A percentile compares a stretch with the other conserved stretches of the same genome.
These are phyloP conservation scores for Erysiphe neolycopersici DNA, from an alignment of 2,329 filamentous ascomycete genomes.

Conservation along the genomic window DNA sequence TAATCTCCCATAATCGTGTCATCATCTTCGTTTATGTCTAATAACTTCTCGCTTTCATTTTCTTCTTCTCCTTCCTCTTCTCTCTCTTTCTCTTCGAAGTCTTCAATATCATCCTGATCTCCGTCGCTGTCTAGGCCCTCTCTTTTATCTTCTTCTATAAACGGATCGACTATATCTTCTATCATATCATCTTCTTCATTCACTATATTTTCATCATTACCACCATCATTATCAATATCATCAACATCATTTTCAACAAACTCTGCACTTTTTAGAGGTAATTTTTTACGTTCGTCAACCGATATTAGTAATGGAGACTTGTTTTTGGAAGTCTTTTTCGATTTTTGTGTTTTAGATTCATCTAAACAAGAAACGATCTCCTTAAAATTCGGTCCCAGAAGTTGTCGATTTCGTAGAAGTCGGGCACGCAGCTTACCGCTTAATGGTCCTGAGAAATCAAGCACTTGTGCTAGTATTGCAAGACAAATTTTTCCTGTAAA, in stretches of 20 bases:
- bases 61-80: constrained; percentile 21
- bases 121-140: constrained; percentile 9
- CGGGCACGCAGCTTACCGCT: constrained; percentile 40
- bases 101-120: constrained; percentile 14
- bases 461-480: constrained; percentile 44
- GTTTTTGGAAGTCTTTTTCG: constrained; percentile 15
- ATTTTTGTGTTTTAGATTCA: constrained; percentile 27
- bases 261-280: constrained; percentile 14
- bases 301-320: no score
- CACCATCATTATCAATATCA: constrained; percentile 11
- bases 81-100: neutral
- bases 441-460: constrained; percentile 35
- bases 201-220: constrained; percentile 22
- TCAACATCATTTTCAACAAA: constrained; percentile 9
- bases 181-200: constrained; percentile 17
- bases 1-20: constrained; percentile 20
- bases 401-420: constrained; percentile 52
- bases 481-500: constrained; percentile 66
- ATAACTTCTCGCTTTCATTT: constrained; percentile 23
- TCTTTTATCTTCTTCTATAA: constrained; percentile 18
- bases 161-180: neutral
- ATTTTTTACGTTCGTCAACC: constrained; percentile 20
- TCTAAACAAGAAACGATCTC: constrained; percentile 65
- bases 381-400: constrained; percentile 62
- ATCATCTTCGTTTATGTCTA: constrained; percentile 13